A percentile compares a stretch with the other conserved stretches of the same genome.
Conservation (phyloP, 306 rosid species). For the Cucumis melo region DNA sequence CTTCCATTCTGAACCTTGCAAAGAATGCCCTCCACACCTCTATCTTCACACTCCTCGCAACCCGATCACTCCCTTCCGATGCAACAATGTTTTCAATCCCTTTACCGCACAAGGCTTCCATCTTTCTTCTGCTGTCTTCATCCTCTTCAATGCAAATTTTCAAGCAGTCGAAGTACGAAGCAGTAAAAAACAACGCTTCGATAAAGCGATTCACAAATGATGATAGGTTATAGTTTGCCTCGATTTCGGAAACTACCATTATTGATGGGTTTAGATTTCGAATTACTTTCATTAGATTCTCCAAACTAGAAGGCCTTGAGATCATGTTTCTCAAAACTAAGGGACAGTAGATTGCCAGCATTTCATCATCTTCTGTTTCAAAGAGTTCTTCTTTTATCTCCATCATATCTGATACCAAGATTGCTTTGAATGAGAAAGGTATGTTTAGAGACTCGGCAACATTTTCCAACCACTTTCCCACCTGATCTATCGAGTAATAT, state of each 20-base stretch:
- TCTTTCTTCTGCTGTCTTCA: constrained; percentile 12
- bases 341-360: constrained; percentile 35
- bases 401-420: constrained; percentile 28
- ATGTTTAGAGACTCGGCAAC: constrained; percentile 49
- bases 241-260: constrained; percentile 46
- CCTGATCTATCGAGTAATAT: constrained; percentile 20
- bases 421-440: constrained; percentile 34
- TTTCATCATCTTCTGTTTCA: constrained; percentile 36
- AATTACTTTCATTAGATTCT: constrained; percentile 51
- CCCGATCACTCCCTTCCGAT: constrained; percentile 40
- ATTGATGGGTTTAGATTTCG: constrained; percentile 36
- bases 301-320: constrained; percentile 35
- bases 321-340: constrained; percentile 33
- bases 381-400: constrained; percentile 33
- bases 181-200: constrained; percentile 38
- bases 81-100: constrained; percentile 48
- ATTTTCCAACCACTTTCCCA: constrained; percentile 32
- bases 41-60: constrained; percentile 35
- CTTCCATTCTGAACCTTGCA: constrained; percentile 45
- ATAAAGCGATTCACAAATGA: constrained; percentile 57
- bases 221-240: constrained; percentile 49
- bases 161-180: constrained; percentile 41
- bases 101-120: constrained; percentile 19
- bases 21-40: constrained; percentile 78
- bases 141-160: constrained; percentile 32